Base-by-base conservation (phyloP, 1,284 basidiomycete genomes). In the Microbotryum violaceum region DNA sequence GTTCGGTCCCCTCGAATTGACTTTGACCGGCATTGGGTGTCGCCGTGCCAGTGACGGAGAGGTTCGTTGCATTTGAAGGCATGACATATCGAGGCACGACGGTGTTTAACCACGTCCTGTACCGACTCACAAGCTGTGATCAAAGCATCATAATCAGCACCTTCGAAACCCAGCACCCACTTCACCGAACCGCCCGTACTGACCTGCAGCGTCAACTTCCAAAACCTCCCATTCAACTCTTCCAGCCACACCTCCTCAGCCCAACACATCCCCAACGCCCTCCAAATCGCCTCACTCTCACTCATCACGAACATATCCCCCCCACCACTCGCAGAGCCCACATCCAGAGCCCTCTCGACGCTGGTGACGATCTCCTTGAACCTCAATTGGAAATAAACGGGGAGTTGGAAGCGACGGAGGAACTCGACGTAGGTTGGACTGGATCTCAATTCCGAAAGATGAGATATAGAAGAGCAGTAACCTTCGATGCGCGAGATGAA, bases 321-420 rank as follows among this genome's bases (percentile, higher is more conserved):
- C 5, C 67, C 62, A 33, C 61, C 62, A 23, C 56, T 57, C 20
- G 57, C 55, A 23, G 27, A 27, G n/a, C 60, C 62, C 6, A 60
- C 49, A 3, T 64, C 63, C 47, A 69, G 51, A 21, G 68, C 76
- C 10, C 85, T 83, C 76, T 97, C 93, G 18, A 93, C 77, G 51
- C 80, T 80, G 0, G 80, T 77, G 1, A 94, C 84, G 57, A 96
- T 88, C 71, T 96, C 92, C 74, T 97, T 94, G 87, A 92, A 94
- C n/a, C 93, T 83, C 67, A 98, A 79, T 74, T 98, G 94, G 75
- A 96, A 97, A 74, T 98, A 98, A 20, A 97, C 88, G 1, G 91
- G 88, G 7, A 98, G 80, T 73, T 97, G 94, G 93, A 94, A 98
- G 48, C 91, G 81, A 60, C 84, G 81, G 71, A 88, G 84, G 71